phyloP scores from a whole-genome alignment of 2,329 filamentous ascomycete species.

The Scedosporium aurantiacum region DNA sequence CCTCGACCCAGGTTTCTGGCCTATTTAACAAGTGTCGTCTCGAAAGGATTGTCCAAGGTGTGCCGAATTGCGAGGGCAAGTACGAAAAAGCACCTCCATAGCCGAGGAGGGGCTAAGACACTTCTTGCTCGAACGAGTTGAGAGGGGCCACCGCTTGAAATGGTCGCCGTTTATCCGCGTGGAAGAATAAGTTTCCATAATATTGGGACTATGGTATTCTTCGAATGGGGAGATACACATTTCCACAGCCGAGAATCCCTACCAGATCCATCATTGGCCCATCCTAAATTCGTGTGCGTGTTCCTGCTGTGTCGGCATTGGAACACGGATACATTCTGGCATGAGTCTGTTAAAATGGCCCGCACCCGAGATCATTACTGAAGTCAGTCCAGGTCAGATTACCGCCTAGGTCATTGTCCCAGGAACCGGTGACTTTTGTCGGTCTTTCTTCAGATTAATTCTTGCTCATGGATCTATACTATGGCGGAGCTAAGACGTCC shows the following conservation, averaged over 20 bases:
- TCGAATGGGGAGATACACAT: background rate
- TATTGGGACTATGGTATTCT: background rate
- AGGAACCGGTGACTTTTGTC: background rate
- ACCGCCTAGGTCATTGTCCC: background rate
- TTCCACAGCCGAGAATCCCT: background rate
- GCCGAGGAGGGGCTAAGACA: too few relatives aligned
- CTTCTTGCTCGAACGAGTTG: too few relatives aligned
- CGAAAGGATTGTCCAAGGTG: background rate
- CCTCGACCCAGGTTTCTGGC: background rate
- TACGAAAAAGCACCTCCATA: too few relatives aligned
- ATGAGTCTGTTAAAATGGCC: too few relatives aligned
- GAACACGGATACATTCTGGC: too few relatives aligned
- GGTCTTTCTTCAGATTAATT: conserved; percentile 4
- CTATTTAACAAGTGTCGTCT: background rate
- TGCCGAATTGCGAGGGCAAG: too few relatives aligned
- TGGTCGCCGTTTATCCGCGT: too few relatives aligned
- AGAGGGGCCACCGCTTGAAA: too few relatives aligned
- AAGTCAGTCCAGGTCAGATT: background rate
- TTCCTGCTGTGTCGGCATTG: background rate
- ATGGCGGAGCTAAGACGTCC: conserved; percentile 5
- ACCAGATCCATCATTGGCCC: background rate
- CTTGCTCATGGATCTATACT: background rate
- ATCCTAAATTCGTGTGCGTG: background rate
- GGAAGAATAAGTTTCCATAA: background rate
- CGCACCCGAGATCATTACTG: too few relatives aligned